A percentile compares a stretch with the other conserved stretches of the same genome.
These are phyloP conservation scores for Yamadazyma scolyti DNA, from an alignment of 805 yeast species.

Conservation along the genomic window DNA sequence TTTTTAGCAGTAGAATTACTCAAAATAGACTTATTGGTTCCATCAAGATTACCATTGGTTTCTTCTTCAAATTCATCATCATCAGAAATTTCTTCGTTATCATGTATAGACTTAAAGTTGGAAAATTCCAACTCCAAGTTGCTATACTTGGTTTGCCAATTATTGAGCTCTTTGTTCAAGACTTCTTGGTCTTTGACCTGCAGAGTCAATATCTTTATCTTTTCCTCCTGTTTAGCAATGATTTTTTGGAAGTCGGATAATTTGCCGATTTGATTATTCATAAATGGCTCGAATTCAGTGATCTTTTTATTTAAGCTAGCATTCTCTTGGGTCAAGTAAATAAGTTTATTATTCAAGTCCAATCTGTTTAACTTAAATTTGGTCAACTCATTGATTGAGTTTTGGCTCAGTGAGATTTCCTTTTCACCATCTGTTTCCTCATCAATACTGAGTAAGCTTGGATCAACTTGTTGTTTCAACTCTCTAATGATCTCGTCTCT, in stretches of 20 bases:
- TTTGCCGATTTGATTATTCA: constrained; percentile 51
- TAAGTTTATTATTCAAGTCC: constrained; percentile 41
- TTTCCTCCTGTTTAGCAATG: constrained; percentile 49
- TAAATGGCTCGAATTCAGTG: constrained; percentile 47
- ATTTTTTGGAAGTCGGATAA: constrained; percentile 51
- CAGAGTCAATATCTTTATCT: constrained; percentile 36
- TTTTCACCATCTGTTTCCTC: constrained; percentile 17
- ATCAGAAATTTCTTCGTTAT: constrained; percentile 29
- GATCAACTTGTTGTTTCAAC: constrained; percentile 24
- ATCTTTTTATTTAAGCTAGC: constrained; percentile 36
- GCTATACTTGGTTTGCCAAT: constrained; percentile 46
- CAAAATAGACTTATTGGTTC: constrained; percentile 18
- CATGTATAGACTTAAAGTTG: constrained; percentile 33
- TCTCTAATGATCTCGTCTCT: constrained; percentile 29
- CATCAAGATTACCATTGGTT: constrained; percentile 9
- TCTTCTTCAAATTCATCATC: constrained; percentile 22
- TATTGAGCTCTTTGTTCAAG: constrained; percentile 43
- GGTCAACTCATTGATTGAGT: constrained; percentile 28
- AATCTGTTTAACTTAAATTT: constrained; percentile 41
- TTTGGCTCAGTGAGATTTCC: constrained; percentile 4
- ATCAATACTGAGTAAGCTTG: constrained; percentile 15
- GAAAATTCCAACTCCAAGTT: constrained; percentile 41
- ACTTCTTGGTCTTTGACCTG: constrained; percentile 43
- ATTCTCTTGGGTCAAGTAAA: constrained; percentile 47
- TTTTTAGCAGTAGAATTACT: constrained; percentile 19